Base-by-base conservation (phyloP, 2,329 filamentous ascomycete genomes). In the Fusarium domesticum region DNA sequence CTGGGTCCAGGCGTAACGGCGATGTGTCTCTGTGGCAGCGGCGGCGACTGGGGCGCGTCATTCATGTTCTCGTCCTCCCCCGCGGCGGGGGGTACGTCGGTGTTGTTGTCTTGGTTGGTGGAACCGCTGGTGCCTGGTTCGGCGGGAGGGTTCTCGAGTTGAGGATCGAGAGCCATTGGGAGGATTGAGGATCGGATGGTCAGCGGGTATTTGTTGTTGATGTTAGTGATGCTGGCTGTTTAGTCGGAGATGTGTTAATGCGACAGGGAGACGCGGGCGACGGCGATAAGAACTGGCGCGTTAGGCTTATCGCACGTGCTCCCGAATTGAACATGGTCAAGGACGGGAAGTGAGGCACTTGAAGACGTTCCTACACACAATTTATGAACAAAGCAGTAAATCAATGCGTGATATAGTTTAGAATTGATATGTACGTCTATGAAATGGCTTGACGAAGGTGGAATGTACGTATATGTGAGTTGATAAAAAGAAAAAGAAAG, bases 1-100 rank as follows among this genome's bases (percentile, higher is more conserved):
- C 81, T 78, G 3, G 76, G 76, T 36, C 81, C 81, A 0, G 80
- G 78, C 0, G 72, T 68, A 34, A 66, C 62, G 23, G 71, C 61
- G 10, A 67, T 70, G 60, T 71, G 70, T 17, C 67, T 67, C 37
- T 63, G 52, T 1, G 72, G 72, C 1, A 72, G 64, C 17, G 68
- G 68, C 17, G 70, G 68, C 6, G 70, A 69, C 17, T 57, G 57
- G 3, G 61, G 57, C 15, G 59, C 39, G 6, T 48, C 49, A 35
- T 43, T 42, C 17, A 36, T 28, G 28, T 34, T 20, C 28, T 45
- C n/a, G 25, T 32, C 25, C 12, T 28, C 23, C 14, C 8, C 14
- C 14, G 23, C 14, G 23, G 4, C 7, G 23, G 23, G 23, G 7
- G 23, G 23, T 4, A 10, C 16, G 12, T 43, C 19, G 20, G 11